Evolutionary conservation across 345 rosid genomes (phyloP).

Genomic region (Raphanus sativus): DNA sequence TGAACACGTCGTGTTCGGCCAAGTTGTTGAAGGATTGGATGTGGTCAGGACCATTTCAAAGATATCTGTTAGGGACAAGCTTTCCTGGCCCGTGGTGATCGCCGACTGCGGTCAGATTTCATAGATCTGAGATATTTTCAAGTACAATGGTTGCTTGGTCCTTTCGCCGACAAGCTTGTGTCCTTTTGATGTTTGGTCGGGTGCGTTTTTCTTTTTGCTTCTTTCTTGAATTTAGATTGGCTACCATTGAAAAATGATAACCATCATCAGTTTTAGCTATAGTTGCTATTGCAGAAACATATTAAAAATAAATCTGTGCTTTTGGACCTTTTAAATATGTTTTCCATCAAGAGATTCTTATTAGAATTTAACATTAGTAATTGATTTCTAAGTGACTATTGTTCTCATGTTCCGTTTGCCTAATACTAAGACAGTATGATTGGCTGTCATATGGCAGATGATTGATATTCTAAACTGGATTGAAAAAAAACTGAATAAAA

Average conservation of each 20-base stretch:
- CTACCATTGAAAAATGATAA: background rate
- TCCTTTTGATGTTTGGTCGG: background rate
- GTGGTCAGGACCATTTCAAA: background rate
- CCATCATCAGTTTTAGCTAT: too few species aligned
- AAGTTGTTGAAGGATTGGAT: background rate
- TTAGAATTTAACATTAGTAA: background rate
- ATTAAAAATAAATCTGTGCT: too few species aligned
- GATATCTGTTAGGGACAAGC: too few species aligned
- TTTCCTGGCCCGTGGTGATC: background rate
- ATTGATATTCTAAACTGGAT: too few species aligned
- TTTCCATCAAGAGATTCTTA: background rate
- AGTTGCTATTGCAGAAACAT: too few species aligned
- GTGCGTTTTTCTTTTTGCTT: background rate
- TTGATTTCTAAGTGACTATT: background rate
- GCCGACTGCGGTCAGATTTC: background rate
- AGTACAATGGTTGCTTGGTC: background rate
- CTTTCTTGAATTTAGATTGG: background rate
- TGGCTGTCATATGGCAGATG: too few species aligned
- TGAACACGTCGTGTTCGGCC: background rate
- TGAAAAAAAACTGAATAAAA: too few species aligned
- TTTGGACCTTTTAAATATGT: too few species aligned
- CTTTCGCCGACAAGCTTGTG: too few species aligned
- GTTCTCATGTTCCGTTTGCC: too few species aligned
- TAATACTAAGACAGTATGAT: too few species aligned
- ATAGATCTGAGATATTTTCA: background rate